These are phyloP conservation scores for Thielaviopsis euricoi DNA, from an alignment of 2,329 filamentous ascomycete genomes.

Conservation along the genomic window DNA sequence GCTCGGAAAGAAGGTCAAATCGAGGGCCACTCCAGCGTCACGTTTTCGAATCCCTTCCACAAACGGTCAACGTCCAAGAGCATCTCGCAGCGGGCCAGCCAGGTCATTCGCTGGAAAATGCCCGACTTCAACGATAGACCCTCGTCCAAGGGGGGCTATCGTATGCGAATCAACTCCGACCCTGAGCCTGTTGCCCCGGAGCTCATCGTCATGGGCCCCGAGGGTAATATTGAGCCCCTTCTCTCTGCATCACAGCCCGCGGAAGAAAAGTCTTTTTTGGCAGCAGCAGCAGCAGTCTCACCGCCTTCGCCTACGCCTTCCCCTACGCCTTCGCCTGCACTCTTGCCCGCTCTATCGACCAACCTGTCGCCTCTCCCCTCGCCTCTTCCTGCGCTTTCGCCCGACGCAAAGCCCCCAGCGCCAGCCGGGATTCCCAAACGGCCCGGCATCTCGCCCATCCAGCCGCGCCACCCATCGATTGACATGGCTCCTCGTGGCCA, in stretches of 20 bases:
- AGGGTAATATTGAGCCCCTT: neutral
- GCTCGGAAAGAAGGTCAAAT: neutral
- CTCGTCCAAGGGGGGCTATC: neutral
- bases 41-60: constrained; percentile 3
- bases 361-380: neutral
- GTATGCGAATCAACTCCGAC: constrained; percentile 8
- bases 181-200: constrained; percentile 7
- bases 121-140: constrained; percentile 4
- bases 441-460: constrained; percentile 5
- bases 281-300: neutral
- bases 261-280: neutral
- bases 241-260: neutral
- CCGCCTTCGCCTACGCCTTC: neutral
- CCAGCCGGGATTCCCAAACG: neutral
- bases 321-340: neutral
- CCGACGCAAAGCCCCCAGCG: neutral
- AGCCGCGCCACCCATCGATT: constrained; percentile 13
- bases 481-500: constrained; percentile 16
- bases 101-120: constrained; percentile 8
- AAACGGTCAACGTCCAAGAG: neutral
- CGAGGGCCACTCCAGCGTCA: neutral
- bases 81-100: neutral
- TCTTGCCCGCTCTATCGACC: neutral
- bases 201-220: constrained; percentile 1
- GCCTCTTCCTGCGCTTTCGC: neutral